Base-by-base conservation (phyloP, 2,329 filamentous ascomycete species). In the Fusarium sp. region DNA sequence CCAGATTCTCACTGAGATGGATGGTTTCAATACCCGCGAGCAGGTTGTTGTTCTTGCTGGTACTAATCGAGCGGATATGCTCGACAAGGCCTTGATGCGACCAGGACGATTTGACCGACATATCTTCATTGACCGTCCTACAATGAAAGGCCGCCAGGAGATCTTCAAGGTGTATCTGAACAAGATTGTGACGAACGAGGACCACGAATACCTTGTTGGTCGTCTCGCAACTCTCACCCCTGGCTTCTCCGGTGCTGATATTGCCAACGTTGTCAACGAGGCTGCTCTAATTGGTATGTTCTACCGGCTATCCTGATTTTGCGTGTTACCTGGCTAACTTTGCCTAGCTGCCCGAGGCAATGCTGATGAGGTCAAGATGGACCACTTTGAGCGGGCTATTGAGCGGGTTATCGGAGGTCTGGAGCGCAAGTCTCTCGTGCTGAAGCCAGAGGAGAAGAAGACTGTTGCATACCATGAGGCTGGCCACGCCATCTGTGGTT, bases 1-100 rank as follows among this genome's bases (percentile, higher is more conserved):
- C 83, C 96, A 99, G 84, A 98, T 99, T 69, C 86, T 99, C 59
- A 99, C 96, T 1, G 96, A 99, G 82, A 99, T 99, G 96, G 96
- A 99, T 80, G 96, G 95, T 65, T 98, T 98, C 90, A 98, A 98
- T 83, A 98, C 95, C 12, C 90, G 92, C 4, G 95, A 98, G 79
- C 95, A 98, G 84, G 93, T 99, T 45, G 95, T 99, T 58, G 96
- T 99, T 36, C 88, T 99, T 70, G 96, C 96, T 53, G 96, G 96
- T 84, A 99, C 96, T 62, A 99, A 99, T 84, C 89, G 96, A 83
- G 93, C 94, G 15, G 96, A 99, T 81, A 91, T 98, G 52, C 89
- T 99, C 45, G 96, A 99, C 82, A 94, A 96, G 85, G 96, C 96
- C 12, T 86, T 99, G 74, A 96, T 98, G 93, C 92, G 96, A 79